These are phyloP conservation scores for Stenocarpella maydis DNA, from an alignment of 2,329 filamentous ascomycete species.

Conservation along the genomic window DNA sequence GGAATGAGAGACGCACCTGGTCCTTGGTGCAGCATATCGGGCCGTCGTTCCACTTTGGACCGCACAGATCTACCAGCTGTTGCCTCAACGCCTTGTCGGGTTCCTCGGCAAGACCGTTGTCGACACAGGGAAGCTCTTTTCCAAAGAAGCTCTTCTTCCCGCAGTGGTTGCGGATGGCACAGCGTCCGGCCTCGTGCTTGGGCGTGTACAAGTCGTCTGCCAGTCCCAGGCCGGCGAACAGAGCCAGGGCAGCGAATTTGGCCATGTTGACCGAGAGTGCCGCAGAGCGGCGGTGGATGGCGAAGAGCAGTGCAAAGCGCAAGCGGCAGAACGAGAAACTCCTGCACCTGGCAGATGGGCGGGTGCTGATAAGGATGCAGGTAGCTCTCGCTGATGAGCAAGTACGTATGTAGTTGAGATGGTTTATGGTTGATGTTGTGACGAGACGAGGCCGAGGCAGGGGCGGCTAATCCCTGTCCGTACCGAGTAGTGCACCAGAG, in stretches of 20 bases:
- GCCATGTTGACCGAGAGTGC: conserved; percentile 44
- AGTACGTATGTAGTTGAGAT: background rate
- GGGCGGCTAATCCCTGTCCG: conserved; percentile 18
- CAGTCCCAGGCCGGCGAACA: conserved; percentile 44
- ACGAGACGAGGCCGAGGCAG: conserved; percentile 2
- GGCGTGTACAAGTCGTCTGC: conserved; percentile 52
- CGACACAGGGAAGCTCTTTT: conserved; percentile 87
- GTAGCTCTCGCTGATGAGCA: background rate
- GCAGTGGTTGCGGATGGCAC: conserved; percentile 90
- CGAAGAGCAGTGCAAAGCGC: background rate
- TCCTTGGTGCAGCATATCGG: conserved; percentile 85
- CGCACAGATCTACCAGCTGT: conserved; percentile 86
- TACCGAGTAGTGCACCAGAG: background rate
- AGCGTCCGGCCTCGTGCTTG: conserved; percentile 86
- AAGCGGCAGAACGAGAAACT: background rate
- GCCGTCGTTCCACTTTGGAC: conserved; percentile 82
- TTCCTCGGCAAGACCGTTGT: conserved; percentile 82
- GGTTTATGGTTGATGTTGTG: conserved; percentile 1
- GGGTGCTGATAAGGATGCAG: background rate
- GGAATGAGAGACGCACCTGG: conserved; percentile 64
- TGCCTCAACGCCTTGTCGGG: conserved; percentile 76
- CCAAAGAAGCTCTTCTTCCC: conserved; percentile 92
- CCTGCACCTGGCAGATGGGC: background rate
- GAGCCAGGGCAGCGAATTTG: conserved; percentile 47
- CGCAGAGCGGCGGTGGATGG: conserved; percentile 31